Evolutionary conservation across 164 flowering plant genomes (phyloP), one percentile per base, ranked within the genome.

Genomic region (Litsea cubeba): DNA sequence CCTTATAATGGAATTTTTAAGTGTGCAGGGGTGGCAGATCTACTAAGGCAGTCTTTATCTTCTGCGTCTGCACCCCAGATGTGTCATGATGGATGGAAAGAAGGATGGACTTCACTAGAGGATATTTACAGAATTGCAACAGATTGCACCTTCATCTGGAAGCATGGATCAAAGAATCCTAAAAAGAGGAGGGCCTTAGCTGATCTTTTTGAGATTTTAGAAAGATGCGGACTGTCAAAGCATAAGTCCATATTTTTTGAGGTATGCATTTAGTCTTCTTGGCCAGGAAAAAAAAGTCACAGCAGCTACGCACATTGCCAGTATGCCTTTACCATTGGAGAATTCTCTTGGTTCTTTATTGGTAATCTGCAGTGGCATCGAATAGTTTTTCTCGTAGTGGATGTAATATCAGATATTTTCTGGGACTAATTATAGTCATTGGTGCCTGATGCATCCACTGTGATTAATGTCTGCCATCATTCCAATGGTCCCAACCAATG

Each of bases 161-260:
- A 84, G 70, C 86, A 86, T 65, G 79, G 71, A 66, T 82, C 35
- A 23, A 85, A 81, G 74, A 82, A 65, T 64, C 75, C 76, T 20
- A 84, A 85, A 22, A 92, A 95, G 81, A 87, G 83, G 82, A 87
- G 92, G 80, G 93, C 88, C 26, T 82, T 92, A 5, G 69, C 86
- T 68, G 85, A 84, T 22, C 86, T 93, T 76, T 79, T 95, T 8
- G 84, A 90, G 84, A 81, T 84, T 67, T 79, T 93, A 72, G 89
- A 91, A 71, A 81, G 78, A 65, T 85, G 85, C 82, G 99, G 99
- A 4, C 77, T 93, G 73, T 82, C 90, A 12, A 86, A 78, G 78
- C 93, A 87, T 81, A 89, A 78, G 74, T 80, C 84, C 40, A 40
- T 75, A 40, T 70, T 54, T 68, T 62, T 73, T 25, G 86, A 91